A percentile compares a stretch with the other conserved stretches of the same genome.
phyloP scores from a whole-genome alignment of 1,139 yeast genomes.

The Candida gigantensis region DNA sequence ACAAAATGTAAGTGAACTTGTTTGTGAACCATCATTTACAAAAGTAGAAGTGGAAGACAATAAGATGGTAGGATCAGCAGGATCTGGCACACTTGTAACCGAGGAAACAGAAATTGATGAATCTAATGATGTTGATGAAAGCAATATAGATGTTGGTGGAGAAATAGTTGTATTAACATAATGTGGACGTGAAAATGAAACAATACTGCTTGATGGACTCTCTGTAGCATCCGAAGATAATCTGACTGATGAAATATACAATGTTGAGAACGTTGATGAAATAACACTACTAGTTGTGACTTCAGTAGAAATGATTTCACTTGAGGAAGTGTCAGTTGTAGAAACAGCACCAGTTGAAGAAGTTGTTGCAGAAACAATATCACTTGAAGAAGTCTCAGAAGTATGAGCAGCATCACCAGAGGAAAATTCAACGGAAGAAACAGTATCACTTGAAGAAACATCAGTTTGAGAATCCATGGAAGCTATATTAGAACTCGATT shows the following conservation, averaged over 20 bases:
- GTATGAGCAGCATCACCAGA: too few species aligned
- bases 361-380: too few species aligned
- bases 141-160: too few species aligned
- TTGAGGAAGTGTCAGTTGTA: neutral
- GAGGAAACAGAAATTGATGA: neutral
- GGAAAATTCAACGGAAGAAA: too few species aligned
- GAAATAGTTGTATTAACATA: neutral
- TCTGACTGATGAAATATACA: neutral
- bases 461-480: too few species aligned
- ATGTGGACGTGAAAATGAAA: neutral
- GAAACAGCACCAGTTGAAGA: neutral
- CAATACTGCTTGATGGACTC: neutral
- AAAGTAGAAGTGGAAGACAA: too few species aligned
- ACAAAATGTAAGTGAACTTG: neutral
- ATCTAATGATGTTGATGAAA: neutral
- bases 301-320: too few species aligned
- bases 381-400: too few species aligned
- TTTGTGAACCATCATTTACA: constrained; percentile 5
- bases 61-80: constrained; percentile 15
- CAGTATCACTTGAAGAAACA: too few species aligned
- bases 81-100: too few species aligned
- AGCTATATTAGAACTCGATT: too few species aligned
- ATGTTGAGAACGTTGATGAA: neutral
- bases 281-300: neutral
- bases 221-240: neutral